Evolutionary conservation across 2,329 filamentous ascomycete genomes (phyloP).

Genomic region (Polytolypa hystricis): DNA sequence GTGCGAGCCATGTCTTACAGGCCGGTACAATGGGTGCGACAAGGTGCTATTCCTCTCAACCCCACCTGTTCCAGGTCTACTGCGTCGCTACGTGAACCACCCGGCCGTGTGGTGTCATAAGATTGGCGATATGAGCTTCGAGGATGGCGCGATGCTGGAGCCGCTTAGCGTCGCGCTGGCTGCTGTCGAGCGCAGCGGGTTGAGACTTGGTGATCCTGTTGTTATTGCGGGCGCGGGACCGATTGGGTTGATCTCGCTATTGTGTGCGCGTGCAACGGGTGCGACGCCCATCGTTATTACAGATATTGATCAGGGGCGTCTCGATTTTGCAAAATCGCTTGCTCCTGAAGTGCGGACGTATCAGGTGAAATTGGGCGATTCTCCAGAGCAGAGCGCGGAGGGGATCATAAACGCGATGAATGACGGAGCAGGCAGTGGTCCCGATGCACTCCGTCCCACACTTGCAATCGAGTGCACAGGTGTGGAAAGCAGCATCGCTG

Average conservation of each 20-base stretch:
- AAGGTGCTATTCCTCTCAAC: constrained; percentile 79
- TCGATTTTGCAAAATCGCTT: constrained; percentile 74
- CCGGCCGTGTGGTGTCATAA: constrained; percentile 93
- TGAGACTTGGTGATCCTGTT: constrained; percentile 75
- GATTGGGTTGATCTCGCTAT: constrained; percentile 79
- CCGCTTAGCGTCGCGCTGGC: constrained; percentile 82
- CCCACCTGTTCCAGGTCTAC: constrained; percentile 73
- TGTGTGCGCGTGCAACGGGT: constrained; percentile 75
- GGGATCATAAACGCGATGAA: constrained; percentile 60
- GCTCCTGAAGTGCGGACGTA: constrained; percentile 71
- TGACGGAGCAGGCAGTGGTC: constrained; percentile 22
- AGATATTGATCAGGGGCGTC: constrained; percentile 78
- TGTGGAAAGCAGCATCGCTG: constrained; percentile 75
- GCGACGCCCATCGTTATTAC: constrained; percentile 88
- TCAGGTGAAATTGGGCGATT: constrained; percentile 32
- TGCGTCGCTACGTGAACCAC: constrained; percentile 90
- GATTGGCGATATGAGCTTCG: constrained; percentile 82
- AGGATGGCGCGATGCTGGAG: constrained; percentile 84
- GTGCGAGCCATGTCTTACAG: constrained; percentile 84
- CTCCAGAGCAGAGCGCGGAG: constrained; percentile 59
- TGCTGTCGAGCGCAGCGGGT: constrained; percentile 69
- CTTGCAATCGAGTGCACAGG: constrained; percentile 88
- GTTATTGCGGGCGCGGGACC: constrained; percentile 88
- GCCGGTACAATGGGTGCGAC: constrained; percentile 91
- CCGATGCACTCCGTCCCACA: constrained; percentile 60